These are phyloP conservation scores for Xylariaceae sp. DNA, from an alignment of 2,329 filamentous ascomycete species.

Conservation along the genomic window DNA sequence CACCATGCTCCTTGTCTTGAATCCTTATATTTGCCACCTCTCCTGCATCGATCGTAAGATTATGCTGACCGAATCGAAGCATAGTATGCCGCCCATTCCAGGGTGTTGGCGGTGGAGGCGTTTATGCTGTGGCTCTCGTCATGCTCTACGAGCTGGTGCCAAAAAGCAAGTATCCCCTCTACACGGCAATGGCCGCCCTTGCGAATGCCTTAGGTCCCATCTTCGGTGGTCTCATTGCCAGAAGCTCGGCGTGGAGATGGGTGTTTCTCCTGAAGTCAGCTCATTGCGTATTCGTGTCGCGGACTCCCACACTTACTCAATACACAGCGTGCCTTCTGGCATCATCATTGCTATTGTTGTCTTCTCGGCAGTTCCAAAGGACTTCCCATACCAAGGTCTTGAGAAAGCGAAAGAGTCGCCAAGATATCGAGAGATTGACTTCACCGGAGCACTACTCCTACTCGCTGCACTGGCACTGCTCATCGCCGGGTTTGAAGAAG, in stretches of 20 bases:
- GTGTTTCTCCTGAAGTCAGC: slow-evolving; percentile 21
- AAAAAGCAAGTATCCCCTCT: slow-evolving; percentile 10
- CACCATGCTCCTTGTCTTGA: background rate
- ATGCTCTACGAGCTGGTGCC: slow-evolving; percentile 16
- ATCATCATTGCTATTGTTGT: slow-evolving; percentile 1
- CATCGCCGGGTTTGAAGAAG: slow-evolving; percentile 9
- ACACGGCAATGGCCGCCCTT: slow-evolving; percentile 6
- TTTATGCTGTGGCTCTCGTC: slow-evolving; percentile 12
- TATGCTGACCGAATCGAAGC: background rate
- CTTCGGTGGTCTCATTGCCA: slow-evolving; percentile 17
- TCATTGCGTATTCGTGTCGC: background rate
- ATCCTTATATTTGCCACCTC: background rate
- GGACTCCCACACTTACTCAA: too few species aligned
- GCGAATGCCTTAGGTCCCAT: slow-evolving; percentile 17
- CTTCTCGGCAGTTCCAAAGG: slow-evolving; percentile 4
- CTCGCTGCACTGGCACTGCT: slow-evolving; percentile 7
- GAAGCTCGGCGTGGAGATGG: slow-evolving; percentile 18
- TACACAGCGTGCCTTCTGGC: slow-evolving; percentile 7
- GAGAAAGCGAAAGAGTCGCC: background rate
- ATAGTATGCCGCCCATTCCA: slow-evolving; percentile 12
- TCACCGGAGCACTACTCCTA: slow-evolving; percentile 9
- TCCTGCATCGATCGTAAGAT: background rate
- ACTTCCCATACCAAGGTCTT: slow-evolving; percentile 9
- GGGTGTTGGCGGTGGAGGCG: slow-evolving; percentile 14
- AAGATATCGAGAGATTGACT: slow-evolving; percentile 4